These are phyloP conservation scores for Saksenaea oblongispora DNA, from an alignment of 371 early-diverging fungal species.

Conservation along the genomic window DNA sequence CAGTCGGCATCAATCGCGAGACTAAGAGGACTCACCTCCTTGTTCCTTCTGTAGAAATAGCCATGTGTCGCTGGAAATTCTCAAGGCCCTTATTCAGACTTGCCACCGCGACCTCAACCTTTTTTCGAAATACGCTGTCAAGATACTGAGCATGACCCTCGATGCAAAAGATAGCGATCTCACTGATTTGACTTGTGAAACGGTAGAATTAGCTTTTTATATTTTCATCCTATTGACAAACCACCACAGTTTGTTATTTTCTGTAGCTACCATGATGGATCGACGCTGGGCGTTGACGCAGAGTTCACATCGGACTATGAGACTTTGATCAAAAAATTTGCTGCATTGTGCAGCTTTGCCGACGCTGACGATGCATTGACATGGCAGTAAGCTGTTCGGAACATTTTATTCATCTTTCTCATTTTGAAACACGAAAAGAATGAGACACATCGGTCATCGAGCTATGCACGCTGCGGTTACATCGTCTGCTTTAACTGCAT, in stretches of 20 bases:
- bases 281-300: conserved; percentile 62
- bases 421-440: conserved; percentile 10
- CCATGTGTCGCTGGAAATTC: conserved; percentile 65
- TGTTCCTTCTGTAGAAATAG: conserved; percentile 29
- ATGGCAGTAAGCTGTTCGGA: conserved; percentile 8
- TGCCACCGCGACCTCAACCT: conserved; percentile 79
- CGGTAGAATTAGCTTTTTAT: conserved; percentile 41
- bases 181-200: conserved; percentile 54
- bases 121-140: conserved; percentile 76
- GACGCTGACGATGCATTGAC: conserved; percentile 30
- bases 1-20: neutral
- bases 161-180: conserved; percentile 54
- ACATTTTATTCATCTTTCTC: neutral
- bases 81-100: conserved; percentile 69
- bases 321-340: conserved; percentile 53
- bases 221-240: neutral
- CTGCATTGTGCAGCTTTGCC: conserved; percentile 47
- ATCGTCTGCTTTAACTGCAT: conserved; percentile 56
- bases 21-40: neutral
- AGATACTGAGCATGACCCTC: conserved; percentile 55
- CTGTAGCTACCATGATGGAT: conserved; percentile 67
- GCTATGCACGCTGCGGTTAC: conserved; percentile 55
- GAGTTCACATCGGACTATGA: conserved; percentile 64
- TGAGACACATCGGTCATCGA: conserved; percentile 53
- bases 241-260: conserved; percentile 64